phyloP scores from a whole-genome alignment of 768 basidiomycete species.

The Clitopilus hobsonii region DNA sequence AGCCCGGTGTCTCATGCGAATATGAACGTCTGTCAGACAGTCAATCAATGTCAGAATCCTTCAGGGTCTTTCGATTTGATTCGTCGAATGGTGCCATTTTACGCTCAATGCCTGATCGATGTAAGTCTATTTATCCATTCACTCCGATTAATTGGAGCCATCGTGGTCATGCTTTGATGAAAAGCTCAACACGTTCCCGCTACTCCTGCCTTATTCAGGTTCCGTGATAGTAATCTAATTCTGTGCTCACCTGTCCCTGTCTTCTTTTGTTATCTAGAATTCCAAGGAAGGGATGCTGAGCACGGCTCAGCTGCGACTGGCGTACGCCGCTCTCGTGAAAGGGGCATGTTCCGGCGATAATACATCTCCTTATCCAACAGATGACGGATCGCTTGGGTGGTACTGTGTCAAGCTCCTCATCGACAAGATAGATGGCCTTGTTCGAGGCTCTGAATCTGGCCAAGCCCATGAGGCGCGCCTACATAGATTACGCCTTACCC shows the following conservation, averaged over 20 bases:
- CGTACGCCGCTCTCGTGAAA: conserved; percentile 67
- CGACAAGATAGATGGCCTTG: conserved; percentile 34
- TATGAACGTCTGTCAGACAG: background rate
- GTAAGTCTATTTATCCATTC: conserved; percentile 33
- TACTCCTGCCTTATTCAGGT: background rate
- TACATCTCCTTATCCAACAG: conserved; percentile 9
- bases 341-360: conserved; percentile 38
- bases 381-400: conserved; percentile 51
- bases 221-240: background rate
- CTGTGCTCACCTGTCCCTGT: background rate
- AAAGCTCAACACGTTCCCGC: background rate
- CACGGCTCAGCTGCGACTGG: conserved; percentile 63
- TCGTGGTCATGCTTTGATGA: background rate
- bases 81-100: conserved; percentile 67
- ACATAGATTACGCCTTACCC: conserved; percentile 58
- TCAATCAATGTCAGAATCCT: conserved; percentile 13
- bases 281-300: conserved; percentile 57
- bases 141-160: background rate
- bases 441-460: conserved; percentile 10
- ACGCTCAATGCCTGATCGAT: conserved; percentile 65
- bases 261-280: conserved; percentile 40
- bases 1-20: background rate
- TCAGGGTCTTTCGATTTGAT: conserved; percentile 29
- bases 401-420: conserved; percentile 60
- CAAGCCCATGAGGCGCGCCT: conserved; percentile 21